Evolutionary conservation across 768 basidiomycete genomes (phyloP).

Genomic region (Pulveroboletus frians): DNA sequence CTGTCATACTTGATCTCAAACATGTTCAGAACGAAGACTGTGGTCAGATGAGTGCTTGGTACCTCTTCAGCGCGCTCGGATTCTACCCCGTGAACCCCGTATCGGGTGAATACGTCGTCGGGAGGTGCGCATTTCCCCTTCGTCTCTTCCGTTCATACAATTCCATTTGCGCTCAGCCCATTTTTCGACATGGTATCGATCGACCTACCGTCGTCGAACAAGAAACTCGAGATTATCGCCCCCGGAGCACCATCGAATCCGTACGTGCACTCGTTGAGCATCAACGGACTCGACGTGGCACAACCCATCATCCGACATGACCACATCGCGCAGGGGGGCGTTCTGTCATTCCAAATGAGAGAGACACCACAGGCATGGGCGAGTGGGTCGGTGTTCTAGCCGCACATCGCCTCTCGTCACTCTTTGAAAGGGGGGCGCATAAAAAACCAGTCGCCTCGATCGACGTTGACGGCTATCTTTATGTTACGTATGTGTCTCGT

Average conservation of each 20-base stretch:
- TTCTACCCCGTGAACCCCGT: slow-evolving; percentile 85
- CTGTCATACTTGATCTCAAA: neutral
- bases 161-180: slow-evolving; percentile 29
- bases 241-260: slow-evolving; percentile 52
- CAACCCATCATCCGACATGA: slow-evolving; percentile 54
- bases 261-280: slow-evolving; percentile 53
- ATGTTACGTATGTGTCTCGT: too few relatives aligned
- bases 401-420: too few relatives aligned
- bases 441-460: too few relatives aligned
- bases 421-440: neutral
- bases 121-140: slow-evolving; percentile 43
- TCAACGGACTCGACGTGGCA: slow-evolving; percentile 46
- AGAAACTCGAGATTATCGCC: slow-evolving; percentile 47
- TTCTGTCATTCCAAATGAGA: slow-evolving; percentile 64
- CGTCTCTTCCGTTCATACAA: too few relatives aligned
- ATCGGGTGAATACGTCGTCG: slow-evolving; percentile 69
- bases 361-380: slow-evolving; percentile 42
- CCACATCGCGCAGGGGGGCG: slow-evolving; percentile 54
- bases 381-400: neutral
- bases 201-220: slow-evolving; percentile 39
- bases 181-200: slow-evolving; percentile 54
- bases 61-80: slow-evolving; percentile 74
- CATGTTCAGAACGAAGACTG: slow-evolving; percentile 73
- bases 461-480: too few relatives aligned
- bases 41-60: slow-evolving; percentile 90